Evolutionary conservation across 1,284 basidiomycete species (phyloP), one percentile per base, ranked within the genome.

Genomic region (Agroathelia rolfsii): DNA sequence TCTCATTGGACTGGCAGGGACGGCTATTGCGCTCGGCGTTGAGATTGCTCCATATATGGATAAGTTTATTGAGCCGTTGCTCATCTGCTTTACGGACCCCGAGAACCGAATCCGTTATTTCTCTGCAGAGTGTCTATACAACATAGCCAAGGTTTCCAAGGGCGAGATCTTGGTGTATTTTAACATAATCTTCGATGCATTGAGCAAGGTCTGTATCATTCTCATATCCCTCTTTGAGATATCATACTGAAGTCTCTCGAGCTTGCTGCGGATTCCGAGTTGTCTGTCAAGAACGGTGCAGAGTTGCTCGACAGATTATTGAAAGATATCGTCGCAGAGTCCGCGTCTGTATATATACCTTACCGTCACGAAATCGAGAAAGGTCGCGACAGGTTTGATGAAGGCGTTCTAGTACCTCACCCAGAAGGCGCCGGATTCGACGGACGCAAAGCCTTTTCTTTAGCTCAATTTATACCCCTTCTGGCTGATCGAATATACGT

Each of bases 241-340:
- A 20, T 37, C 24, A 15, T 20, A 16, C 15, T 27, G 25, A 30
- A 27, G 22, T 2, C 34, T 23, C 26, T 28, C 41, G 16, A 95
- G 90, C 84, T 99, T 35, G 88, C 92, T 5, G 90, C 94, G 24
- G 95, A 99, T 55, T 85, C 90, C 0, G 95, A 98, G 48, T 55
- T 90, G 30, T 94, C 94, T 3, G 95, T 98, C 44, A 96, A 96
- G 73, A 98, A 98, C 50, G 95, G 94, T 6, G 93, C 94, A 2
- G 95, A 99, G 55, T 72, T 99, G n/a, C 72, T 98, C 35, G 95
- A 99, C 56, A 77, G 95, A 16, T 70, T 97, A 11, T 72, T 99
- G 49, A 97, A 98, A 55, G 95, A 99, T 47, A 94, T 97, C 34
- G 94, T 98, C 2, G 86, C 92, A 21, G 95, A 98, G 60, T 87